Conservation (phyloP, 1,139 yeast genomes). For the Cylindricascospora bacillispora region DNA sequence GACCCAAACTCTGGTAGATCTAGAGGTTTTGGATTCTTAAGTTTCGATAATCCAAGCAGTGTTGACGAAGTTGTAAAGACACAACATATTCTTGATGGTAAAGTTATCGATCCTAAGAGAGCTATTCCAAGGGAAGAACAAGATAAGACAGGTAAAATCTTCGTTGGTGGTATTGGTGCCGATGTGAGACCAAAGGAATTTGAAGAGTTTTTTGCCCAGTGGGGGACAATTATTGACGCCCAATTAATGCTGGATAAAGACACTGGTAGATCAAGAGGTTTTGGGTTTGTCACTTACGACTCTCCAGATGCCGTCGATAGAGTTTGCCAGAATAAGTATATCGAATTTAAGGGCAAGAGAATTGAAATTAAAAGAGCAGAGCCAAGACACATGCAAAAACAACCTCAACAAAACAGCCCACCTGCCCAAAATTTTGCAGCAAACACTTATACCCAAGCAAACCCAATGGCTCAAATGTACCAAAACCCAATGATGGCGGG, state of each 20-base stretch:
- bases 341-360: constrained; percentile 75
- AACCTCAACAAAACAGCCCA: constrained; percentile 19
- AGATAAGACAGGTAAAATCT: constrained; percentile 92
- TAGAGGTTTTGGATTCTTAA: constrained; percentile 91
- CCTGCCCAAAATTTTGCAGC: constrained; percentile 18
- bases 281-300: constrained; percentile 94
- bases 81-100: constrained; percentile 89
- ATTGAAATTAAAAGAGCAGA: constrained; percentile 98
- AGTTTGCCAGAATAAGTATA: constrained; percentile 72
- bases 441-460: constrained; percentile 4
- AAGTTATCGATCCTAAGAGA: constrained; percentile 93
- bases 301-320: constrained; percentile 91
- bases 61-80: constrained; percentile 82
- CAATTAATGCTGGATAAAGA: constrained; percentile 97
- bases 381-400: constrained; percentile 59
- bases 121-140: constrained; percentile 98
- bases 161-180: constrained; percentile 96
- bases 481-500: constrained; percentile 32
- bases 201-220: constrained; percentile 74
- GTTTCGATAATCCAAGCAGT: constrained; percentile 69
- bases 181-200: constrained; percentile 91
- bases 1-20: constrained; percentile 84
- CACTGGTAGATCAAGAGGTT: constrained; percentile 95
- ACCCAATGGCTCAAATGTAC: constrained; percentile 18
- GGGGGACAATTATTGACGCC: constrained; percentile 91